Conservation (phyloP, 176 grass and related monocot genomes). For the Cenchrus fungigraminus region DNA sequence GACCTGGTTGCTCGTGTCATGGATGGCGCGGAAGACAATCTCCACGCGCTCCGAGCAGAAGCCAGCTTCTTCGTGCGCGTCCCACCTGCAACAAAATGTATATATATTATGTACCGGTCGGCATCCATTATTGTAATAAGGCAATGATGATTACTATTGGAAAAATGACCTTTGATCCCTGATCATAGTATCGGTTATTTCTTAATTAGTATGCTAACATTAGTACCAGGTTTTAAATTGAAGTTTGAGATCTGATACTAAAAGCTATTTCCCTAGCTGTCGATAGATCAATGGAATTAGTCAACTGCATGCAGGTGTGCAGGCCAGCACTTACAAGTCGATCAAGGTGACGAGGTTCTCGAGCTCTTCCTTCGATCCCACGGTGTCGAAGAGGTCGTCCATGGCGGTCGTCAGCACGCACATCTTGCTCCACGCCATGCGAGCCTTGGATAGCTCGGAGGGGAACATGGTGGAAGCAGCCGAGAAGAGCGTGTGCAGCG, state of each 20-base stretch:
- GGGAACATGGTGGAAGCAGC: slow-evolving; percentile 59
- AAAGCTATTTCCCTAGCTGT: too few relatives aligned
- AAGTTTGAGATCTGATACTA: too few relatives aligned
- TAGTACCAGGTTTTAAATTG: too few relatives aligned
- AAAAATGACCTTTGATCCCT: too few relatives aligned
- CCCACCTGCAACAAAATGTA: slow-evolving; percentile 45
- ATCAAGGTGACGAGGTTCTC: slow-evolving; percentile 57
- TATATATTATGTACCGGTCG: too few relatives aligned
- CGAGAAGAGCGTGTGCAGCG: not conserved
- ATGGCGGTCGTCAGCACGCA: slow-evolving; percentile 48
- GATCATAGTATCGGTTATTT: too few relatives aligned
- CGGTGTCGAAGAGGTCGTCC: slow-evolving; percentile 75
- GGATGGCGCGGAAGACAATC: slow-evolving; percentile 59
- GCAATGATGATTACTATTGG: too few relatives aligned
- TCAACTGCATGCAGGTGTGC: too few relatives aligned
- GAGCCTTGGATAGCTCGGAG: slow-evolving; percentile 55
- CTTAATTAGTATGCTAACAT: too few relatives aligned
- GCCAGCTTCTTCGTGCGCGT: slow-evolving; percentile 42
- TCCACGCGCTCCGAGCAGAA: slow-evolving; percentile 61
- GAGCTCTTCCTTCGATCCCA: slow-evolving; percentile 59
- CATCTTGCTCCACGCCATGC: slow-evolving; percentile 59
- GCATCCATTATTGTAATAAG: too few relatives aligned
- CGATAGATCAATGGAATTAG: too few relatives aligned
- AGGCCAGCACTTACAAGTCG: slow-evolving; percentile 38
- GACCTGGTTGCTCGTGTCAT: slow-evolving; percentile 50